Percentiles rank a stretch among this genome's conserved stretches.
Conservation (phyloP, 768 basidiomycete species). For the Hygrophorus russula region DNA sequence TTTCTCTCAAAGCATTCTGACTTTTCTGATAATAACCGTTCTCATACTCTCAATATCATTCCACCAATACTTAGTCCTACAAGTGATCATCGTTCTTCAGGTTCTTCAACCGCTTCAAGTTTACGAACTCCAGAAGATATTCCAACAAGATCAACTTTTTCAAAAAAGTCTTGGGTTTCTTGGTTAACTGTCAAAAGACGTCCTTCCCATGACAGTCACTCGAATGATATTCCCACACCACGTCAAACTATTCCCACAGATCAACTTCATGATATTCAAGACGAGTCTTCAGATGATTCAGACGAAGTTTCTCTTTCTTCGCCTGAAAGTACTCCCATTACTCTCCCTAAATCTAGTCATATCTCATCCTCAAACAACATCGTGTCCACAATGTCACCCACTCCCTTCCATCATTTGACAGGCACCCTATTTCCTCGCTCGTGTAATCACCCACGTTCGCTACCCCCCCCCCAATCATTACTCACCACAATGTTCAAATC, state of each 20-base stretch:
- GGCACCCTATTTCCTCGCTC: slow-evolving; percentile 44
- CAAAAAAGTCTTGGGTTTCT: slow-evolving; percentile 42
- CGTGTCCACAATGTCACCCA: slow-evolving; percentile 24
- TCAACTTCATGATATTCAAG: slow-evolving; percentile 16
- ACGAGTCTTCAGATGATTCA: slow-evolving; percentile 26
- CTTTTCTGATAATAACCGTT: slow-evolving; percentile 28
- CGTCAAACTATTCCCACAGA: background rate
- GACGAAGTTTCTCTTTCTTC: slow-evolving; percentile 16
- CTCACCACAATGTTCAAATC: slow-evolving; percentile 38
- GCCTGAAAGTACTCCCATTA: slow-evolving; percentile 10
- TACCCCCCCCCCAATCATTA: slow-evolving; percentile 28
- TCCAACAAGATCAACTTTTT: slow-evolving; percentile 19
- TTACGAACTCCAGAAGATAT: slow-evolving; percentile 57
- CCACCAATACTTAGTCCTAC: slow-evolving; percentile 19
- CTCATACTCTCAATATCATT: slow-evolving; percentile 13
- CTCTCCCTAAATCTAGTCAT: slow-evolving; percentile 23
- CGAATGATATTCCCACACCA: background rate
- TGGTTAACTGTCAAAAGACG: slow-evolving; percentile 37
- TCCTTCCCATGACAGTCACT: background rate
- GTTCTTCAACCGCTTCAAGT: slow-evolving; percentile 53
- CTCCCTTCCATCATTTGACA: slow-evolving; percentile 37
- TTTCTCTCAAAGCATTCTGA: slow-evolving; percentile 32
- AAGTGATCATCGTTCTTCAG: slow-evolving; percentile 37
- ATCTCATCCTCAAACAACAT: slow-evolving; percentile 38
- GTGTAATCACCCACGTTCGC: slow-evolving; percentile 27